Evolutionary conservation across 495 filamentous ascomycete species (phyloP).

Genomic region (Hypoxylon fragiforme): DNA sequence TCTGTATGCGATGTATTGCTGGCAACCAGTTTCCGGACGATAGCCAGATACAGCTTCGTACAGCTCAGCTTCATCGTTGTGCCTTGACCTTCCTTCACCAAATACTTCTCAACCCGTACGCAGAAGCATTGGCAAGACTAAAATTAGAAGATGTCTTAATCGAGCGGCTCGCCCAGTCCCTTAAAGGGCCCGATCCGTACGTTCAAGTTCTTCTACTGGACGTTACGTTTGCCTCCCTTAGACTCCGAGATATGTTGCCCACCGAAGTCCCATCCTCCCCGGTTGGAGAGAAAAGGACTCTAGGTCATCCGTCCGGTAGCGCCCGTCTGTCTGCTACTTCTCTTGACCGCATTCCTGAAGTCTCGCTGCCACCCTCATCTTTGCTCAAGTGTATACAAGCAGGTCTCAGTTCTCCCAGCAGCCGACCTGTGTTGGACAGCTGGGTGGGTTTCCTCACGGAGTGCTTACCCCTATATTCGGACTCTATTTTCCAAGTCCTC

Average conservation of each 20-base stretch:
- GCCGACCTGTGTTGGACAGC: conserved; percentile 78
- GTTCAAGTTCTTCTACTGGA: conserved; percentile 77
- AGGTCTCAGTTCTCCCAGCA: conserved; percentile 75
- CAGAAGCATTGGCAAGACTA: conserved; percentile 64
- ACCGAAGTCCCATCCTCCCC: conserved; percentile 49
- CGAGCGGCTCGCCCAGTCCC: conserved; percentile 64
- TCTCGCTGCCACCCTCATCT: conserved; percentile 65
- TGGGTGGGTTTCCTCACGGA: conserved; percentile 89
- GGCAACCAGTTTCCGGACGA: conserved; percentile 46
- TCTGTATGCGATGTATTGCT: conserved; percentile 60
- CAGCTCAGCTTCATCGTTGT: conserved; percentile 66
- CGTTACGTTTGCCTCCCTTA: conserved; percentile 70
- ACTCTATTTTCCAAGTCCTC: conserved; percentile 84
- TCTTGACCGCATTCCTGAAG: conserved; percentile 37
- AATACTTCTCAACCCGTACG: conserved; percentile 71
- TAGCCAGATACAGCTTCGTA: conserved; percentile 41
- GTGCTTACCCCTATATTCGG: conserved; percentile 79
- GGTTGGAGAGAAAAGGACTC: conserved; percentile 45
- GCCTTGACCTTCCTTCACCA: conserved; percentile 74
- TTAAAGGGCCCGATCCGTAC: conserved; percentile 63
- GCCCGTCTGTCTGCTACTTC: conserved; percentile 23
- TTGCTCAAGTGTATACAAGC: conserved; percentile 81
- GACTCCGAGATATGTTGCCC: conserved; percentile 59
- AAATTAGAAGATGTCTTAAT: conserved; percentile 75
- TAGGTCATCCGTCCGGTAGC: conserved; percentile 37